These are phyloP conservation scores for Talaromyces funiculosus DNA, from an alignment of 2,329 filamentous ascomycete genomes.

Conservation along the genomic window DNA sequence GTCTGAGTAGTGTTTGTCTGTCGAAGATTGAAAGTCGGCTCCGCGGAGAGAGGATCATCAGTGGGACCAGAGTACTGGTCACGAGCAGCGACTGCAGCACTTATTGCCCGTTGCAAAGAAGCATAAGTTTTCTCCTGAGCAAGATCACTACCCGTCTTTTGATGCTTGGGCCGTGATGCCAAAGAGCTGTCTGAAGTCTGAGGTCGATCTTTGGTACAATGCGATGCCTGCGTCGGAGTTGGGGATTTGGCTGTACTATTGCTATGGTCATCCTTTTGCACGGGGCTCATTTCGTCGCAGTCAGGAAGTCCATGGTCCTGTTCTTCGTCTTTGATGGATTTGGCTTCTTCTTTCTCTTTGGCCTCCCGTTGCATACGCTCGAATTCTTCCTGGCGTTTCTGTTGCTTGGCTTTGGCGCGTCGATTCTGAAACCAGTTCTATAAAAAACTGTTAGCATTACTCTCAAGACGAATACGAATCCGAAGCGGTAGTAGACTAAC, in stretches of 20 bases:
- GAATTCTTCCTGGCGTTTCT: conserved; percentile 46
- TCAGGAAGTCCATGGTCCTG: conserved; percentile 11
- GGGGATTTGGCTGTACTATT: conserved; percentile 11
- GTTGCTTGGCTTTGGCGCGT: conserved; percentile 48
- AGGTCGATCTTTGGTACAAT: neutral
- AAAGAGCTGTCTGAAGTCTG: conserved; percentile 16
- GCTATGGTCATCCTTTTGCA: conserved; percentile 4
- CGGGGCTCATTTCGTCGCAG: conserved; percentile 4
- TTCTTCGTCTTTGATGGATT: conserved; percentile 27
- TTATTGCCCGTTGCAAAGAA: conserved; percentile 41
- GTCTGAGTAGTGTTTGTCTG: conserved; percentile 20
- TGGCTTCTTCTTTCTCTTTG: conserved; percentile 22
- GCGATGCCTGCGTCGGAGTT: conserved; percentile 23
- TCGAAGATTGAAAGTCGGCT: conserved; percentile 24
- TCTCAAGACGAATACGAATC: neutral
- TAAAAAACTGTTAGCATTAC: conserved; percentile 10
- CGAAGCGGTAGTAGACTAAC: conserved; percentile 29
- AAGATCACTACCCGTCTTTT: conserved; percentile 34
- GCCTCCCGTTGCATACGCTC: conserved; percentile 38
- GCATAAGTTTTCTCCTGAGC: conserved; percentile 39
- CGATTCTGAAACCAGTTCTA: conserved; percentile 52
- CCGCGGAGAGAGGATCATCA: conserved; percentile 18
- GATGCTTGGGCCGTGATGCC: conserved; percentile 24
- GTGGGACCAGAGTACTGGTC: conserved; percentile 24
- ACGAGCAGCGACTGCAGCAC: conserved; percentile 37